These are phyloP conservation scores for Cucurbita pepo DNA, from an alignment of 306 rosid genomes.

Conservation along the genomic window DNA sequence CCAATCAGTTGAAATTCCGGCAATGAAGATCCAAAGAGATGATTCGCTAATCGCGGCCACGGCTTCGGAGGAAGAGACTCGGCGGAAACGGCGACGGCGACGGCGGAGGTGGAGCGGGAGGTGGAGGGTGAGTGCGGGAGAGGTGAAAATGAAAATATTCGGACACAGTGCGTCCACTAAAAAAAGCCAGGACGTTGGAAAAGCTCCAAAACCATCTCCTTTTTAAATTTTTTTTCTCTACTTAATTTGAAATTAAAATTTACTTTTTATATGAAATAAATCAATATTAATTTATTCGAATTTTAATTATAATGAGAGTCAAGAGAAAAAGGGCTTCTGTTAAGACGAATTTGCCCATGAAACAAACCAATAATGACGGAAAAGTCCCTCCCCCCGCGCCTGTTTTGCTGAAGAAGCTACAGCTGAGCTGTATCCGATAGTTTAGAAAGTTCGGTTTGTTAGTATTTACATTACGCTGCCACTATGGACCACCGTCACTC, in stretches of 20 bases:
- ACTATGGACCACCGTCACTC: constrained; percentile 52
- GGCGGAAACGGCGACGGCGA: background rate
- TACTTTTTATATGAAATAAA: background rate
- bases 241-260: background rate
- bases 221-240: background rate
- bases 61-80: background rate
- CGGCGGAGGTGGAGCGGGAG: constrained; percentile 22
- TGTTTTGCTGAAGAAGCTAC: constrained; percentile 49
- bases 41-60: background rate
- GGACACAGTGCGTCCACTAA: constrained; percentile 32
- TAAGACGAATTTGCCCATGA: background rate
- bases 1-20: constrained; percentile 1
- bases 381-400: background rate
- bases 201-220: constrained; percentile 22
- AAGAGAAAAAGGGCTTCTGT: background rate
- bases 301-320: background rate
- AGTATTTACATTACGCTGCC: background rate
- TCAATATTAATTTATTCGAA: background rate
- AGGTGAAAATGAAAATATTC: constrained; percentile 29
- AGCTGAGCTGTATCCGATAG: constrained; percentile 46
- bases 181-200: constrained; percentile 32
- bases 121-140: constrained; percentile 10
- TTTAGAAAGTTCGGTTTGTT: constrained; percentile 11
- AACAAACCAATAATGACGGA: background rate
- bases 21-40: constrained; percentile 23